Percentiles rank a stretch among this genome's conserved stretches.
Evolutionary conservation across 2,329 filamentous ascomycete species (phyloP).

Genomic region (Penicillium expansum): DNA sequence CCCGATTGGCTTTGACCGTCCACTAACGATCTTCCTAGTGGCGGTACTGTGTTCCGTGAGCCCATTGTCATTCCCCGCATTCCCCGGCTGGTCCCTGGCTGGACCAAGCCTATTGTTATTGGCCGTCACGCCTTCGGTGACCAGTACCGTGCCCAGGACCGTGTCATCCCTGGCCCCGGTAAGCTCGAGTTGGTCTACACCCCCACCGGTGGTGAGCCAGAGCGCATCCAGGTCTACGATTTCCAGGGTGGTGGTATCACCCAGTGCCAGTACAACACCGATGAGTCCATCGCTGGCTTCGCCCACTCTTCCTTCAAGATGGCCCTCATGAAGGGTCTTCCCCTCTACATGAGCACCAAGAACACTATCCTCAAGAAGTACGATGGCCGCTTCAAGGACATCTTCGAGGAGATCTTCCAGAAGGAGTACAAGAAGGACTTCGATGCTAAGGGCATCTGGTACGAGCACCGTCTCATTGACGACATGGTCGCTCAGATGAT

Average conservation of each 20-base stretch:
- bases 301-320: conserved; percentile 97
- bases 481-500: conserved; percentile 99
- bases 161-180: conserved; percentile 75
- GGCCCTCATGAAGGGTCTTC: conserved; percentile 78
- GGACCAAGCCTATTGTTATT: conserved; percentile 99
- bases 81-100: conserved; percentile 89
- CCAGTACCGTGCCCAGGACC: conserved; percentile 96
- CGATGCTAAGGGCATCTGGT: conserved; percentile 92
- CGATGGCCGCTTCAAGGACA: conserved; percentile 98
- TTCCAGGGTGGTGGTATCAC: conserved; percentile 84
- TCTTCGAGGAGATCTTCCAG: conserved; percentile 97
- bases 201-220: conserved; percentile 70
- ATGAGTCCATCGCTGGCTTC: conserved; percentile 91
- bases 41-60: conserved; percentile 97
- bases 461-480: conserved; percentile 98
- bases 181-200: conserved; percentile 95
- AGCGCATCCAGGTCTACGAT: conserved; percentile 85
- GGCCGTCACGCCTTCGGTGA: conserved; percentile 97
- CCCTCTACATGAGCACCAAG: conserved; percentile 99
- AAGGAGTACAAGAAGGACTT: conserved; percentile 81
- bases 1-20: background rate
- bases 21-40: conserved; percentile 44
- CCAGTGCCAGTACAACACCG: conserved; percentile 97
- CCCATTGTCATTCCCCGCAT: conserved; percentile 95
- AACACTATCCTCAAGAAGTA: conserved; percentile 99